Base-by-base conservation (phyloP, 2,329 filamentous ascomycete genomes). In the Grosmannia huntii region DNA sequence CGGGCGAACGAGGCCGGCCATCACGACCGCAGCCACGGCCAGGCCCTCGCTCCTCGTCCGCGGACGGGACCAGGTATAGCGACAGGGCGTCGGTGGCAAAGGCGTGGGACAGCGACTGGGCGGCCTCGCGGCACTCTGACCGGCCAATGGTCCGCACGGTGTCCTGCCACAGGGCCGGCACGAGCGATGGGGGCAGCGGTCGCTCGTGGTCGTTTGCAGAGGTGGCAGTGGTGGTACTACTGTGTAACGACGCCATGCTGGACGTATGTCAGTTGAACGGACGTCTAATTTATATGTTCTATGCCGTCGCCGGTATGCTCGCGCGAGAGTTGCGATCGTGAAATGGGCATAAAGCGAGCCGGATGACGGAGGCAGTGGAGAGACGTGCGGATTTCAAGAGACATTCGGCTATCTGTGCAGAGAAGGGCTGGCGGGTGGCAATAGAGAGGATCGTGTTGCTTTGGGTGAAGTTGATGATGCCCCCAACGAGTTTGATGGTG, bases 71-170 rank as follows among this genome's bases (percentile, higher is more conserved):
- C 66, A 90, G 83, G 72, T 92, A 94, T 69, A 81, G 78, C 61
- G 84, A 83, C 62, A 90, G 79, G 60, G 87, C 81, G 69, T 94
- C 89, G 61, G 83, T 76, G 59, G 81, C 84, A 73, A 95, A 94
- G 62, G 89, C 85, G 68, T 89, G 83, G 53, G 89, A 85, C 64
- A 95, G 80, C 66, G 85, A 84, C 41, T 80, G 74, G 28, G 84
- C 87, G 36, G 87, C 88, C 68, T 83, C 80, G 68, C 84, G 83
- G 74, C 83, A 86, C 72, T 91, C 87, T 59, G 78, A 73, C 66
- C 85, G 78, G 62, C 75, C 74, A 63, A 91, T 74, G 60, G 79
- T 70, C 62, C 87, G 86, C 65, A 89, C 79, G 56, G 74, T 71
- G 63, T 77, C 74, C 61, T 77, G 76, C 77, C 75, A 82, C 33